These are phyloP conservation scores for Thinopyrum elongatum DNA, from an alignment of 176 grass and related monocot genomes.

Conservation along the genomic window DNA sequence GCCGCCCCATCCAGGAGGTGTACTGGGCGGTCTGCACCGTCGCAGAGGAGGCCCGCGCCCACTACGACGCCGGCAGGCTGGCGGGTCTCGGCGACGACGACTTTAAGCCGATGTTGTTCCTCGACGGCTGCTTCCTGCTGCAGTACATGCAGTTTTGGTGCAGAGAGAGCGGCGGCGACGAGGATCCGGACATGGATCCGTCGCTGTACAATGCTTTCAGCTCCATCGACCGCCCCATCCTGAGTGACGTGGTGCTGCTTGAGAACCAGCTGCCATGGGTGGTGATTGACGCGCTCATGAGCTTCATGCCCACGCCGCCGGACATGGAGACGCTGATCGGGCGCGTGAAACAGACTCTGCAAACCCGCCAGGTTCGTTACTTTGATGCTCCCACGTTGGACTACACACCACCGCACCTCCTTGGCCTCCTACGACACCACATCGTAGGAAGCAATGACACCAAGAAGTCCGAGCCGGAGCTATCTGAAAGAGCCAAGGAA, in stretches of 20 bases:
- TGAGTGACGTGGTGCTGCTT: neutral
- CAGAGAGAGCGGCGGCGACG: neutral
- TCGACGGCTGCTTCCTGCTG: conserved; percentile 5
- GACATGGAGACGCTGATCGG: neutral
- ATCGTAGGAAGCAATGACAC: neutral
- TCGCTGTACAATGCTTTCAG: neutral
- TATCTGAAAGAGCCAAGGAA: neutral
- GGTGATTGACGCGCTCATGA: neutral
- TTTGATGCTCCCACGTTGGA: neutral
- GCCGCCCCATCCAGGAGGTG: neutral
- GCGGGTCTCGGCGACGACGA: neutral
- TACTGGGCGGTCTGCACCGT: neutral
- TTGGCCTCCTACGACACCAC: neutral
- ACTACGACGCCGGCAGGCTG: neutral
- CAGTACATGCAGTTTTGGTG: neutral
- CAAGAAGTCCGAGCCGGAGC: neutral
- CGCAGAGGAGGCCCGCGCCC: neutral
- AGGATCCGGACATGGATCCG: neutral
- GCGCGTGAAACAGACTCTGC: neutral
- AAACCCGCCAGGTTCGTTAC: neutral
- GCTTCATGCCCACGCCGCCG: neutral
- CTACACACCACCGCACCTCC: neutral
- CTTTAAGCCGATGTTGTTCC: conserved; percentile 1
- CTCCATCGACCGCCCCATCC: neutral
- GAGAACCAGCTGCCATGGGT: conserved; percentile 9